A percentile compares a stretch with the other conserved stretches of the same genome.
These are phyloP conservation scores for Boletus subcaerulescens DNA, from an alignment of 768 basidiomycete species.

Conservation along the genomic window DNA sequence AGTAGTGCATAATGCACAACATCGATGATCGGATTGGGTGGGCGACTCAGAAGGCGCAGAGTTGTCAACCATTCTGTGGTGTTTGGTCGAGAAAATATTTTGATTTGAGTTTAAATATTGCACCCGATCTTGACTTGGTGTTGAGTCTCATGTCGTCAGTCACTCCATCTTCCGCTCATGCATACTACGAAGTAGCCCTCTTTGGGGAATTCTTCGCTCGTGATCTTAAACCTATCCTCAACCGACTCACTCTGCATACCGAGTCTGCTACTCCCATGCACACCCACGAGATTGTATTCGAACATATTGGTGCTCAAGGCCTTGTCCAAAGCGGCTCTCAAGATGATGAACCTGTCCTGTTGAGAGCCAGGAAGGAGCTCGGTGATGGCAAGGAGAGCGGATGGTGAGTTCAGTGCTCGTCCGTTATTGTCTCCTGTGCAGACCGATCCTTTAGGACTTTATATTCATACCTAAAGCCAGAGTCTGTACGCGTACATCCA, in stretches of 20 bases:
- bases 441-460: slow-evolving; percentile 50
- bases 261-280: slow-evolving; percentile 76
- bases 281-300: slow-evolving; percentile 76
- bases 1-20: slow-evolving; percentile 52
- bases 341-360: slow-evolving; percentile 61
- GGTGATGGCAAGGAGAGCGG: slow-evolving; percentile 50
- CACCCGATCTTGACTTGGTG: no score
- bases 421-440: neutral
- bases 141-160: neutral
- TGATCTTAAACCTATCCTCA: slow-evolving; percentile 73
- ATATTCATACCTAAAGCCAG: slow-evolving; percentile 80
- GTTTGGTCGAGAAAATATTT: neutral
- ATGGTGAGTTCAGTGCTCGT: slow-evolving; percentile 46
- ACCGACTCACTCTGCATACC: slow-evolving; percentile 78
- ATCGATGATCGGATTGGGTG: slow-evolving; percentile 19
- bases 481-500: slow-evolving; percentile 78
- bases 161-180: slow-evolving; percentile 40
- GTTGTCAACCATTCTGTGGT: slow-evolving; percentile 8
- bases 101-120: neutral
- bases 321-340: slow-evolving; percentile 48
- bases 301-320: slow-evolving; percentile 65
- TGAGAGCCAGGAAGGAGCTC: slow-evolving; percentile 76
- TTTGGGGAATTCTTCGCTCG: slow-evolving; percentile 79
- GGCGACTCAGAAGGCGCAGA: slow-evolving; percentile 11
- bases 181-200: slow-evolving; percentile 81